Evolutionary conservation across 805 yeast species (phyloP).

Genomic region (Starmerella stigmatis): DNA sequence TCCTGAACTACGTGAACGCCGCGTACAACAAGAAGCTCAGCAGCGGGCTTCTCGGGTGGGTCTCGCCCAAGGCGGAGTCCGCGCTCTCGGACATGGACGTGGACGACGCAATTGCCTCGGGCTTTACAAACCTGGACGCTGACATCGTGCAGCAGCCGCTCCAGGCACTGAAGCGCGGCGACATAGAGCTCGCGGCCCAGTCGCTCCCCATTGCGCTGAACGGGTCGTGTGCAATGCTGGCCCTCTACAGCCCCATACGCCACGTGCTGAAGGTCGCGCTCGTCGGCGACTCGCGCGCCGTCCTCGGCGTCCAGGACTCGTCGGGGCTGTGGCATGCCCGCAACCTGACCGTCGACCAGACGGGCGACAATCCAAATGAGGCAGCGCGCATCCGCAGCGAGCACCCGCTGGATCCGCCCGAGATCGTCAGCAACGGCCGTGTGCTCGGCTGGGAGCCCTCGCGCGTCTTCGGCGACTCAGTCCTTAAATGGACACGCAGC

Average conservation of each 20-base stretch:
- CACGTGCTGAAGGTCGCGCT: conserved; percentile 75
- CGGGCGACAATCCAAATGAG: conserved; percentile 81
- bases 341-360: conserved; percentile 80
- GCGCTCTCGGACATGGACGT: conserved; percentile 54
- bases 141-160: conserved; percentile 71
- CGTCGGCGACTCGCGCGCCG: conserved; percentile 90
- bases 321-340: conserved; percentile 75
- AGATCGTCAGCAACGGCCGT: conserved; percentile 50
- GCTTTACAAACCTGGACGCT: conserved; percentile 70
- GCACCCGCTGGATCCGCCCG: conserved; percentile 74
- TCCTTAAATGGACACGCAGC: conserved; percentile 67
- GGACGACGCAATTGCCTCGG: conserved; percentile 68
- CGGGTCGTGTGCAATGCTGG: conserved; percentile 84
- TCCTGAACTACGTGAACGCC: conserved; percentile 61
- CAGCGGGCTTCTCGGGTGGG: not conserved
- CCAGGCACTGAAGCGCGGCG: conserved; percentile 46
- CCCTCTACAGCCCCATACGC: conserved; percentile 69
- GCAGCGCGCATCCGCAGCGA: conserved; percentile 68
- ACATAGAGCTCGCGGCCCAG: conserved; percentile 68
- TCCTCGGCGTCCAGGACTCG: conserved; percentile 52
- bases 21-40: conserved; percentile 40
- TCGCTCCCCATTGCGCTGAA: conserved; percentile 48
- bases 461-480: conserved; percentile 92
- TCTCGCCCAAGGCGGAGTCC: conserved; percentile 31
- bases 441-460: conserved; percentile 91